Evolutionary conservation across 2,329 filamentous ascomycete genomes (phyloP).

Genomic region (Microsporum audouinii): DNA sequence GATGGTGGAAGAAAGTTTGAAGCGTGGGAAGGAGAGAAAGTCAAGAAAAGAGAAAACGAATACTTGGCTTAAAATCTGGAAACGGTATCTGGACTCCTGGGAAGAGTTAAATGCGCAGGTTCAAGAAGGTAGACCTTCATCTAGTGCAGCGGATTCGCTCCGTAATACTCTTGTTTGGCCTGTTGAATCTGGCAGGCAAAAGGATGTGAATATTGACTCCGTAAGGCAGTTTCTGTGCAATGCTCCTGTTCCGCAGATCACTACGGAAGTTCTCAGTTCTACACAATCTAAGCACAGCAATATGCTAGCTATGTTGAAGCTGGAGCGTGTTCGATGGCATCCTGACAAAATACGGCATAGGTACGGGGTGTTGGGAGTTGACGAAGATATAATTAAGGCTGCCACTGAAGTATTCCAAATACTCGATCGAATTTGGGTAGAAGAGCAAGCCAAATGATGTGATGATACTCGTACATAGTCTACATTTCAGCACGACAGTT

Average conservation of each 20-base stretch:
- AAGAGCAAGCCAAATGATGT: constrained; percentile 33
- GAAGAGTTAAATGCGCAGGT: constrained; percentile 32
- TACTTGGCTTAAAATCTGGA: constrained; percentile 50
- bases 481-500: not conserved
- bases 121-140: constrained; percentile 10
- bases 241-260: constrained; percentile 27
- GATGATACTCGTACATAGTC: not conserved
- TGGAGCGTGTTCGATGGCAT: constrained; percentile 87
- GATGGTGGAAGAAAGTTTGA: constrained; percentile 59
- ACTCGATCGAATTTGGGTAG: constrained; percentile 68
- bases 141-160: constrained; percentile 15
- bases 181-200: constrained; percentile 48
- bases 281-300: constrained; percentile 19
- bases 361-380: constrained; percentile 59
- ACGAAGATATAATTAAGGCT: constrained; percentile 58
- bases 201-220: constrained; percentile 46
- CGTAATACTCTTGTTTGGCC: constrained; percentile 58
- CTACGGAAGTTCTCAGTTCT: not conserved
- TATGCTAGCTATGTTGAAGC: constrained; percentile 51
- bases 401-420: constrained; percentile 90
- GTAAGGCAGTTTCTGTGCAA: constrained; percentile 60
- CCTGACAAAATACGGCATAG: constrained; percentile 94
- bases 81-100: constrained; percentile 56
- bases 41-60: constrained; percentile 32
- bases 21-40: constrained; percentile 53